Base-by-base conservation (phyloP, 768 basidiomycete species). In the Nidularia pulvinata region DNA sequence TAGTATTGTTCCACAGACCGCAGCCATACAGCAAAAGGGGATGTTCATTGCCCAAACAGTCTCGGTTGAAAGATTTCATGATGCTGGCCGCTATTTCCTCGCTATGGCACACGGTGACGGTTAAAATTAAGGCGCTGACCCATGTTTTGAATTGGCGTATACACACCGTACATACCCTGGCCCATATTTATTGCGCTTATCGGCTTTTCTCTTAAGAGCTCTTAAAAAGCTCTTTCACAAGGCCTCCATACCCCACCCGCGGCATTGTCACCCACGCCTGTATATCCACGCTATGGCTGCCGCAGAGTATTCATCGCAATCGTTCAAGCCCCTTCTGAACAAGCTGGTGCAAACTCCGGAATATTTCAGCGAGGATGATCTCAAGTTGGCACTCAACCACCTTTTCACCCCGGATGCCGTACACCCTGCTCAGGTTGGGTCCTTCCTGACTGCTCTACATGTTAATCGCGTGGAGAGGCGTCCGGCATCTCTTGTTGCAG, bases 401-500 rank as follows among this genome's bases (percentile, higher is more conserved):
- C 70, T 93, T 46, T 82, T 91, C 65, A 83, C 81, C 0, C 86
- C 88, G 1, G 76, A 84, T 50, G 73, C 77, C 44, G 76, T 87
- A 1, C 79, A 78, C 7, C 85, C 89, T 0, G 75, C 83, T 1
- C 93, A 98, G 65, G 84, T 95, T 51, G 95, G 94, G 16, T 87
- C 95, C 1, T 96, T 98, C 69, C 76, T 99, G 46, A 87, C 92
- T 0, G 93, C 93, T 3, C 72, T 94, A 37, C 91, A 95, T 54
- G 74, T 94, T 50, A 84, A 89, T 47, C 85, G 85, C 36, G 73
- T 94, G 33, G 96, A 97, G 56, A 70, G 83, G 16, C 75, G 86
- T 33, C 83, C 93, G 16, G 87, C 89, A 30, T 83, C 86, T 32
- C 82, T 98, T 37, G 85, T 86, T 1, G 88, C 87, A 0, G 91